Percentiles rank a stretch among this genome's conserved stretches.
phyloP scores from a whole-genome alignment of 257 asterid species.

The Przewalskia tangutica region DNA sequence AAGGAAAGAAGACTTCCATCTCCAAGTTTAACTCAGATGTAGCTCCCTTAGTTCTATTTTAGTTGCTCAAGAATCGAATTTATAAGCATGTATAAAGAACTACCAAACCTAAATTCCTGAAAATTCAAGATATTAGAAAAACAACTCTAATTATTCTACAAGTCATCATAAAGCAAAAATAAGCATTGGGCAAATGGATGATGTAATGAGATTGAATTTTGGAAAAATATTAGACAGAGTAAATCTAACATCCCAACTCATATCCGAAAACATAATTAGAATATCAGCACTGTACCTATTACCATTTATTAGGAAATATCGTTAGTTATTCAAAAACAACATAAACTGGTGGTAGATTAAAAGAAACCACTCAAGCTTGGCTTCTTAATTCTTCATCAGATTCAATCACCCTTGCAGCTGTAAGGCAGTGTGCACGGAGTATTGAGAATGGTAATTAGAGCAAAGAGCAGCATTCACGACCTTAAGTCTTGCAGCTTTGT shows the following conservation, averaged over 20 bases:
- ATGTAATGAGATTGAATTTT: too few relatives aligned
- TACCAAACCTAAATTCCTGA: neutral
- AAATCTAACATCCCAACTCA: too few relatives aligned
- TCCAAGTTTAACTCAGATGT: too few relatives aligned
- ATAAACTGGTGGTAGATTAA: too few relatives aligned
- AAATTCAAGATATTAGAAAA: neutral
- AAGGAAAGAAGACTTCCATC: too few relatives aligned
- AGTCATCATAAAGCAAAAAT: neutral
- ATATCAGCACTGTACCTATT: neutral
- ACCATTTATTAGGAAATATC: neutral
- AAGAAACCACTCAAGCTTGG: neutral
- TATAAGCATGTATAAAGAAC: neutral
- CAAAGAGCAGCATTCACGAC: neutral
- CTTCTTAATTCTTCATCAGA: neutral
- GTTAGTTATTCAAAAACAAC: neutral
- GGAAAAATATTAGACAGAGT: neutral
- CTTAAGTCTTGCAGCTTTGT: too few relatives aligned
- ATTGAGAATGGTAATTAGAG: neutral
- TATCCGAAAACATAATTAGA: neutral
- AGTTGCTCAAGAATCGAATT: neutral
- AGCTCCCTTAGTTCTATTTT: too few relatives aligned
- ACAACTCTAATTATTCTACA: neutral
- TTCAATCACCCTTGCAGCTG: neutral
- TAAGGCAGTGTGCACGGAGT: neutral
- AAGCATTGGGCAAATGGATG: neutral